Evolutionary conservation across 2,329 filamentous ascomycete genomes (phyloP).

Genomic region (Gyromitra esculenta): DNA sequence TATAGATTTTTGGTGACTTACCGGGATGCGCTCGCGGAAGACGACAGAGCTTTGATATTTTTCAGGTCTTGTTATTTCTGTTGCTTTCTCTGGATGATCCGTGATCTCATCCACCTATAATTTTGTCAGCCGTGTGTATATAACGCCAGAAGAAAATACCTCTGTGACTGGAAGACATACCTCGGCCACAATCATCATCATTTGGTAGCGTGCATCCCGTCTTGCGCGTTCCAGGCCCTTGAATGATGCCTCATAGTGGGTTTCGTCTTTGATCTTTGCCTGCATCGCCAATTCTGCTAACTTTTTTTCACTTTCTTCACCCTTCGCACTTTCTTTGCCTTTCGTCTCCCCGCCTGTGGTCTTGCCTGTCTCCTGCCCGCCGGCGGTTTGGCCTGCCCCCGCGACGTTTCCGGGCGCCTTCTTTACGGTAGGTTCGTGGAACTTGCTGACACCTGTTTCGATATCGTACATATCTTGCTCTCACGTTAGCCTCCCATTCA

Average conservation of each 20-base stretch:
- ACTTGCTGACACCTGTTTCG: not conserved
- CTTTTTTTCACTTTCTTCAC: not conserved
- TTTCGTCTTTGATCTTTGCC: constrained; percentile 12
- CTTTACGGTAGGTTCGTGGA: not conserved
- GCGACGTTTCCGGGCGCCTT: not conserved
- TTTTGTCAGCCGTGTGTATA: not conserved
- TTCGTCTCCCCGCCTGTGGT: not conserved
- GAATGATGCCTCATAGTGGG: constrained; percentile 6
- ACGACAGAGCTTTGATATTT: not conserved
- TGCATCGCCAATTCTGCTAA: not conserved
- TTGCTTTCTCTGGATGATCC: not conserved
- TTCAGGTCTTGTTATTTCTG: not conserved
- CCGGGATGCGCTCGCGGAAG: not conserved
- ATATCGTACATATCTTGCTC: not conserved
- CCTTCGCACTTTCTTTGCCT: not conserved
- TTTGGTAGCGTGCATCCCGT: constrained; percentile 39
- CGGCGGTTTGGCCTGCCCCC: not conserved
- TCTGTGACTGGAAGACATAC: constrained; percentile 9
- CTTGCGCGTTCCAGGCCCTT: constrained; percentile 14
- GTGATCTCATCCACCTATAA: not conserved
- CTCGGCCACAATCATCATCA: constrained; percentile 54
- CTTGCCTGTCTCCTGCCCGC: not conserved
- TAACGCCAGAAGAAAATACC: not conserved
- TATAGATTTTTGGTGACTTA: not conserved
- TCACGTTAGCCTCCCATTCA: not conserved